These are phyloP conservation scores for Microsporum canis DNA, from an alignment of 2,329 filamentous ascomycete genomes.

Conservation along the genomic window DNA sequence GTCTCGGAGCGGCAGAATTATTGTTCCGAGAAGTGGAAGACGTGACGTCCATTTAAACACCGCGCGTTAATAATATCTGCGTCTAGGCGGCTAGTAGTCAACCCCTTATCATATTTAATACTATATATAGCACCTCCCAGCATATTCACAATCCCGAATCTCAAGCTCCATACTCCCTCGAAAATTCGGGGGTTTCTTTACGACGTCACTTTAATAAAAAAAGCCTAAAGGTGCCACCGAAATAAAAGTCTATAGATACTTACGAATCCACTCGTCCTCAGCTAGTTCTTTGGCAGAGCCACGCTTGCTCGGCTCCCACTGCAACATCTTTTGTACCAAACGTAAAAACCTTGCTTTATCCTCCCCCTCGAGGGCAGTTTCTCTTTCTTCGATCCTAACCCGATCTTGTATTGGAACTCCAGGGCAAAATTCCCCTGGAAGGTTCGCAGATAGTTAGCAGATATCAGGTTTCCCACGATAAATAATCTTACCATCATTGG, in stretches of 20 bases:
- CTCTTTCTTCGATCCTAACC: constrained; percentile 27
- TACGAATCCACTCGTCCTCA: constrained; percentile 22
- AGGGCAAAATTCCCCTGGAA: constrained; percentile 21
- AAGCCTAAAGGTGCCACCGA: too few relatives aligned
- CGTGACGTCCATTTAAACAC: too few relatives aligned
- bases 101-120: too few relatives aligned
- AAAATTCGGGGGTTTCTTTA: too few relatives aligned
- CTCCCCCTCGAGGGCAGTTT: constrained; percentile 26
- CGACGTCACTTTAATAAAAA: too few relatives aligned
- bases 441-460: constrained; percentile 1
- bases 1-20: too few relatives aligned
- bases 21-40: too few relatives aligned
- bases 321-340: constrained; percentile 28
- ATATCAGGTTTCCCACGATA: background rate
- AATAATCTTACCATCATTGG: constrained; percentile 23
- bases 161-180: too few relatives aligned
- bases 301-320: constrained; percentile 25
- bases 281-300: constrained; percentile 23
- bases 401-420: constrained; percentile 16
- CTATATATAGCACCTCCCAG: too few relatives aligned
- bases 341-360: constrained; percentile 24
- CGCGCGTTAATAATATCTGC: too few relatives aligned
- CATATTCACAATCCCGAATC: too few relatives aligned
- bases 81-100: too few relatives aligned
- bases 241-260: background rate